Conservation (phyloP, 805 yeast species). For the Metschnikowia peoriensis region DNA sequence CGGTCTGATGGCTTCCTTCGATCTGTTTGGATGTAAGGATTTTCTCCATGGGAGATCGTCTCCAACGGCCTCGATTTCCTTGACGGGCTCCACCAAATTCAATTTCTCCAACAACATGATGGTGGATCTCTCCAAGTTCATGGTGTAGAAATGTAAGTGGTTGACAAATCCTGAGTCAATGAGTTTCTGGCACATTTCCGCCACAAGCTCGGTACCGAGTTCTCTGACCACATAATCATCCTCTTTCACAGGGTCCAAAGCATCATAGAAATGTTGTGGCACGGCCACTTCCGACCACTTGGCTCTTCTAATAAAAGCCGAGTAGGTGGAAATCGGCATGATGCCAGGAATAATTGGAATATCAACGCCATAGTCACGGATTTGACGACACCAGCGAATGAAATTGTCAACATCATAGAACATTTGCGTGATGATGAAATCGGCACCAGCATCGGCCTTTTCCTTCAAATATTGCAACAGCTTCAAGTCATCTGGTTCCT, state of each 20-base stretch:
- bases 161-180: conserved; percentile 69
- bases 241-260: conserved; percentile 78
- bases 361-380: conserved; percentile 69
- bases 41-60: conserved; percentile 82
- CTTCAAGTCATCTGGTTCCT: conserved; percentile 56
- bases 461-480: conserved; percentile 67
- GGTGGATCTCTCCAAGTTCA: conserved; percentile 93
- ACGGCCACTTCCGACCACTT: conserved; percentile 86
- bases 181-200: conserved; percentile 76
- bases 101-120: conserved; percentile 81
- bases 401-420: conserved; percentile 90
- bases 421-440: conserved; percentile 94
- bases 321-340: conserved; percentile 97
- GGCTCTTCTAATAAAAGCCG: conserved; percentile 89
- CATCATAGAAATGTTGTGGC: conserved; percentile 69
- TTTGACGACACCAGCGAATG: conserved; percentile 71
- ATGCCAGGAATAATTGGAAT: conserved; percentile 96
- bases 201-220: conserved; percentile 76
- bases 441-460: conserved; percentile 92
- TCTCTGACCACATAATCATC: conserved; percentile 88
- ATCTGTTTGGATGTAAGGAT: conserved; percentile 76
- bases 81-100: conserved; percentile 49
- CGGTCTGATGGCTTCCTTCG: conserved; percentile 82
- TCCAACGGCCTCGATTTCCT: conserved; percentile 38
- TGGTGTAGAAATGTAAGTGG: conserved; percentile 94